Evolutionary conservation across 106 monocot genomes (phyloP), one percentile per base, ranked within the genome.

Genomic region (Xerophyta viscosa): DNA sequence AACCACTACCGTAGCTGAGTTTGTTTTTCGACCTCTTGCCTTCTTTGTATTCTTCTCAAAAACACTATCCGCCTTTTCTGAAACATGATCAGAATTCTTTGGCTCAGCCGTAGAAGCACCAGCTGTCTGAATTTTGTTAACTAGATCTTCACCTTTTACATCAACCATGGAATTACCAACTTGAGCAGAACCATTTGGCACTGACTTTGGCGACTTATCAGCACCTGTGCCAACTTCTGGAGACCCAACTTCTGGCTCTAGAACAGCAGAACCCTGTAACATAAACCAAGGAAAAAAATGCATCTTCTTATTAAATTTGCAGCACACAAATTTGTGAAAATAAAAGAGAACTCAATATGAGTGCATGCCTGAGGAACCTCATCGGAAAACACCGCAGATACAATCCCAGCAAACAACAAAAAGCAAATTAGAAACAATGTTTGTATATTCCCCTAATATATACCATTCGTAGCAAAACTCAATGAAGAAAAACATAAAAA

Each of bases 241-340:
- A 58, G 41, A 71, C 36, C 39, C 66, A 25, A 33, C 71, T 71
- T 66, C 70, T 27, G 67, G 60, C 13, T 71, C 83, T 54, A 52
- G 19, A 57, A 66, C 72, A 50, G 33, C 64, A 57, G 76, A 66
- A 24, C 59, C 79, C 88, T 88, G 55, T 41, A 53, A 44, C 50
- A 31, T 20, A 42, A 52, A 10, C 17, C 6, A 39, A 39, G 10
- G n/a, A n/a, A n/a, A n/a, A n/a, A n/a, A n/a, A n/a, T n/a, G n/a
- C n/a, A n/a, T n/a, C n/a, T n/a, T n/a, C n/a, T n/a, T n/a, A 10
- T 39, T 39, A 39, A 15, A 3, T 12, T 39, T 39, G 6, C n/a
- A n/a, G n/a, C n/a, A n/a, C n/a, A n/a, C n/a, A n/a, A n/a, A n/a
- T n/a, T n/a, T n/a, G n/a, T n/a, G n/a, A n/a, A n/a, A n/a, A n/a